Evolutionary conservation across 805 yeast genomes (phyloP), one percentile per base, ranked within the genome.

Genomic region (Isabelozyma heimii): DNA sequence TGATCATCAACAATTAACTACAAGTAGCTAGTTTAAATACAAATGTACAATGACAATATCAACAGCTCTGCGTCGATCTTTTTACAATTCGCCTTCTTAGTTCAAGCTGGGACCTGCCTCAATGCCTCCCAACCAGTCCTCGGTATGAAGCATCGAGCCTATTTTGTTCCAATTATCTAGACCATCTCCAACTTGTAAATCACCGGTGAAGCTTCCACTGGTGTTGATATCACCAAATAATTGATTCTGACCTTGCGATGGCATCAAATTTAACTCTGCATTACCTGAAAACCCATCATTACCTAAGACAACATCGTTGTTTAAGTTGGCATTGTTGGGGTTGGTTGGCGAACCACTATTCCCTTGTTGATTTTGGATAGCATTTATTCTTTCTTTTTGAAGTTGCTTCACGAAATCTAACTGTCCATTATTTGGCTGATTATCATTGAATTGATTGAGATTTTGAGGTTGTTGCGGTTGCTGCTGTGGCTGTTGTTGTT

Each of bases 21-120:
- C 24, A 20, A 20, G 24, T 20, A 5, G 24, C 6, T 20, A 20
- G 6, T 20, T 20, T 1, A 6, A 20, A 20, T 20, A 20, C 24
- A 20, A 20, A 20, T 20, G 24, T 20, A 20, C 3, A 20, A 20
- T 20, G 24, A 20, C 24, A 20, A 20, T 20, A 20, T 20, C 24
- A 20, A 20, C 24, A n/a, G n/a, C n/a, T n/a, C n/a, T 20, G 24
- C 4, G 24, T 20, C 4, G 24, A 20, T 20, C 24, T 20, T 20
- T 20, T 20, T 20, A 20, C 24, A 20, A 20, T n/a, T 6, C 37
- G 8, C 37, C 37, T 30, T 13, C 16, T 44, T 46, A 59, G 13
- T 53, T 55, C 45, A 66, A 66, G 10, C 70, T 69, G 2, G 71
- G 68, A 1, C 70, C 69, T 0, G 69, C 54, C 4, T 69, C 72